Base-by-base conservation (phyloP, 1,284 basidiomycete species). In the Chondrostereum purpureum region DNA sequence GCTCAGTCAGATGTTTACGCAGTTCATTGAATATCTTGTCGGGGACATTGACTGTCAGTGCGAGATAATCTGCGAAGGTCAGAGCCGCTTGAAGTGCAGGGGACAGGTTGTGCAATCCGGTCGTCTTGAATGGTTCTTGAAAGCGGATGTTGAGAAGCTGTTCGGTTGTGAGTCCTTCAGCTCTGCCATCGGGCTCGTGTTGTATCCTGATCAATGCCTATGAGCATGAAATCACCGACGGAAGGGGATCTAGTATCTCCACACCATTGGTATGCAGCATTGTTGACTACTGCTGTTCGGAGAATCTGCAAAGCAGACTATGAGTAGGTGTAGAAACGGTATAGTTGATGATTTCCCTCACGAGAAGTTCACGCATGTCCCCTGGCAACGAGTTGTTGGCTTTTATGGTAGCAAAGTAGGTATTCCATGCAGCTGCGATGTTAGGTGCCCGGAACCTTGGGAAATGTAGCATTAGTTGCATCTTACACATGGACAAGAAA, bases 171-270 rank as follows among this genome's bases (percentile, higher is more conserved):
- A 70, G 56, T 39, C 68, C 68, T 24, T 54, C 67, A 5, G 60
- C 47, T 24, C 66, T 64, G 17, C 63, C 69, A 4, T 66, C 62
- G n/a, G 66, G 46, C 52, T 70, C 69, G 45, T 71, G 69, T 43
- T 69, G 65, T 13, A 65, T 45, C 69, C 69, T 70, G 38, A 14
- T 12, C 8, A 38, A 39, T 39, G 4, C n/a, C 33, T 17, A 13
- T 17, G 20, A 12, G 18, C 18, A 39, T 39, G 37, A n/a, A 39
- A 13, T 3, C 18, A n/a, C 36, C 12, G 8, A 38, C 27, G 11
- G 27, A 33, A 10, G 10, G 14, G 27, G 27, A 33, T 10, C 14
- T 10, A 33, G 14, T 33, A 10, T n/a, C 10, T n/a, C n/a, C n/a
- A n/a, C n/a, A 11, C 36, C 16, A 38, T 10, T 12, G 12, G 16